phyloP scores from a whole-genome alignment of 441 rosid genomes.

The Daphne laureola region DNA sequence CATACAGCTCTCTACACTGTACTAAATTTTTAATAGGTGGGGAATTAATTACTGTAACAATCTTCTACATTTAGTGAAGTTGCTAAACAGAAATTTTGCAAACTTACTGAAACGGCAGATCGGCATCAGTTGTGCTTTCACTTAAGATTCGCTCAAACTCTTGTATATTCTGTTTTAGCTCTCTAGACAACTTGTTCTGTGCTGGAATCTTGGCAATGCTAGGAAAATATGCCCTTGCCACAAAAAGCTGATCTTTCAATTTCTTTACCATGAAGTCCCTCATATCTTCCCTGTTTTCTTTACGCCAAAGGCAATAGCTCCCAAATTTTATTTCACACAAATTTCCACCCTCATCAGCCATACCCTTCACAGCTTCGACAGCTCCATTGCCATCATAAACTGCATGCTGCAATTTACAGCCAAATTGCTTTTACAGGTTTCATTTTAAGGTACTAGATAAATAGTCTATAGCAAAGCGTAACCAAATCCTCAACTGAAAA shows the following conservation, averaged over 20 bases:
- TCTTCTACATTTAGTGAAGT: slow-evolving; percentile 5
- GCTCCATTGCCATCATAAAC: slow-evolving; percentile 16
- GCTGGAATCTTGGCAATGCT: slow-evolving; percentile 84
- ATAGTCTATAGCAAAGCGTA: background rate
- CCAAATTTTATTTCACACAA: slow-evolving; percentile 75
- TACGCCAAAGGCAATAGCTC: slow-evolving; percentile 89
- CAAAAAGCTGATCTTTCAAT: slow-evolving; percentile 85
- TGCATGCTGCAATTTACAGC: slow-evolving; percentile 35
- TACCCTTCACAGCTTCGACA: slow-evolving; percentile 17
- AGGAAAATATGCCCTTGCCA: slow-evolving; percentile 92
- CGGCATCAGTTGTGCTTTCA: slow-evolving; percentile 70
- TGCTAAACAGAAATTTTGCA: slow-evolving; percentile 10
- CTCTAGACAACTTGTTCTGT: slow-evolving; percentile 60
- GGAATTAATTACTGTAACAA: background rate
- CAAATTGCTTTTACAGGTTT: slow-evolving; percentile 16
- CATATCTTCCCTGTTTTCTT: slow-evolving; percentile 65
- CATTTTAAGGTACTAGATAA: slow-evolving; percentile 11
- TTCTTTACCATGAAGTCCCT: slow-evolving; percentile 74
- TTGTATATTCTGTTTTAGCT: slow-evolving; percentile 83
- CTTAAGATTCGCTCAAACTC: slow-evolving; percentile 82
- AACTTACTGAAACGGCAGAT: slow-evolving; percentile 84
- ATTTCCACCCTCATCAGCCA: slow-evolving; percentile 36
- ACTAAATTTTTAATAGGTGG: no score
- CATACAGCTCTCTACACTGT: no score
- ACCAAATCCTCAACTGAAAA: slow-evolving; percentile 4